Evolutionary conservation across 2,329 filamentous ascomycete genomes (phyloP), one percentile per base, ranked within the genome.

Genomic region (Coniochaeta sp.): DNA sequence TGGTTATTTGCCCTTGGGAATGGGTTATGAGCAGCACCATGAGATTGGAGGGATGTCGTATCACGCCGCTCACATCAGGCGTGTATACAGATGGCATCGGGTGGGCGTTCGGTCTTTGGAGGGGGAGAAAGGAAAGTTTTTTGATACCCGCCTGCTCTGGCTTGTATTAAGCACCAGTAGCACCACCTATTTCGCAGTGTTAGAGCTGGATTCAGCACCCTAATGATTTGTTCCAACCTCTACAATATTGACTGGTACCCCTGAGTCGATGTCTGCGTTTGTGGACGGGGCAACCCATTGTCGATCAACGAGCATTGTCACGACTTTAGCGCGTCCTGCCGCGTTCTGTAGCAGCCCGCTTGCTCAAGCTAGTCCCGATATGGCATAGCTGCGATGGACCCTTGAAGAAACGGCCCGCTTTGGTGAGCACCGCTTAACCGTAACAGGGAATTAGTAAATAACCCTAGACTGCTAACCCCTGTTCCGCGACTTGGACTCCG

Each of bases 401-500:
- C 38, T 22, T 42, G 38, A 24, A 14, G 38, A 24, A 24, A 5
- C 38, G 38, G 20, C 20, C 38, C 38, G 20, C 38, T 42, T 42
- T 42, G 7, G 38, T n/a, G n/a, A n/a, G 26, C 38, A 18, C 18
- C 18, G 14, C 45, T 26, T 48, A 28, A 3, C 24, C 28, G n/a
- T 48, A 8, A 31, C 10, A 31, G 45, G 45, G 4, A 48, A 48
- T 48, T 20, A 28, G 45, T 48, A 48, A 48, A 48, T 48, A 48
- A 48, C 27, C n/a, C 30, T 18, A n/a, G n/a, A n/a, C n/a, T n/a
- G 45, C 2, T 48, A 48, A n/a, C 45, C 28, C 45, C 24, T 48
- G 45, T 48, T n/a, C 28, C 26, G 24, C 26, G 45, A 48, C 42
- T 24, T 48, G 45, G 22, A 48, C 45, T 48, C 45, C 45, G 45